A percentile compares a stretch with the other conserved stretches of the same genome.
phyloP scores from a whole-genome alignment of 202 grass and related monocot genomes.

The Sporobolus alterniflorus region DNA sequence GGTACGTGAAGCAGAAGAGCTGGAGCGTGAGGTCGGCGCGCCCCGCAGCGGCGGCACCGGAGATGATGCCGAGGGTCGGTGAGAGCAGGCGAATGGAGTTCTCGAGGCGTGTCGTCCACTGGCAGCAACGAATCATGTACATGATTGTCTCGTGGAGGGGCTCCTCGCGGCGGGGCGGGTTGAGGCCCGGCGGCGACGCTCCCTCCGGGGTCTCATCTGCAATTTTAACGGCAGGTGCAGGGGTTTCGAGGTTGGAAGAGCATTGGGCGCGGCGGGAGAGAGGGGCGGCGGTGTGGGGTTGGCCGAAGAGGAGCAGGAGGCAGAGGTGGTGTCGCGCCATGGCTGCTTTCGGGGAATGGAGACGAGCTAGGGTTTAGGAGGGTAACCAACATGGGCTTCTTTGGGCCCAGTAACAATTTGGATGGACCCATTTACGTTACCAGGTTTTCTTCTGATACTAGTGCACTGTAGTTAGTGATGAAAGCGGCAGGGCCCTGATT shows the following conservation, averaged over 20 bases:
- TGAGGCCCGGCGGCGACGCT: background rate
- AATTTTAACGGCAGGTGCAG: background rate
- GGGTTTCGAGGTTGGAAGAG: slow-evolving; percentile 4
- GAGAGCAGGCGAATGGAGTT: slow-evolving; percentile 78
- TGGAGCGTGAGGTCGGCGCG: slow-evolving; percentile 63
- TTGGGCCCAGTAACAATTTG: too few species aligned
- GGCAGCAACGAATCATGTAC: slow-evolving; percentile 76
- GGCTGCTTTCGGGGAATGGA: slow-evolving; percentile 6
- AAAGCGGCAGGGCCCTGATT: too few species aligned
- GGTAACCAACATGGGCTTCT: too few species aligned
- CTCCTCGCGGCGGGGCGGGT: slow-evolving; percentile 33
- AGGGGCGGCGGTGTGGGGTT: background rate
- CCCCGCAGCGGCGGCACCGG: slow-evolving; percentile 16
- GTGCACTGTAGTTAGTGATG: too few species aligned
- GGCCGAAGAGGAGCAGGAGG: slow-evolving; percentile 37
- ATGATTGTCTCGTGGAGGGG: slow-evolving; percentile 77
- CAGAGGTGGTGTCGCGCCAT: slow-evolving; percentile 51
- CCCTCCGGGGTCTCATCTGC: background rate
- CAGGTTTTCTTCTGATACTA: too few species aligned
- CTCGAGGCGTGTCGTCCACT: slow-evolving; percentile 91
- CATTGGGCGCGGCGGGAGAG: slow-evolving; percentile 35
- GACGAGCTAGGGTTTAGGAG: too few species aligned
- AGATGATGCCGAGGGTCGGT: slow-evolving; percentile 56
- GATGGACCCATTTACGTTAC: too few species aligned
- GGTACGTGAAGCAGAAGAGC: slow-evolving; percentile 95